Conservation (phyloP, 2,329 filamentous ascomycete genomes). For the Hymenoscyphus infarciens region DNA sequence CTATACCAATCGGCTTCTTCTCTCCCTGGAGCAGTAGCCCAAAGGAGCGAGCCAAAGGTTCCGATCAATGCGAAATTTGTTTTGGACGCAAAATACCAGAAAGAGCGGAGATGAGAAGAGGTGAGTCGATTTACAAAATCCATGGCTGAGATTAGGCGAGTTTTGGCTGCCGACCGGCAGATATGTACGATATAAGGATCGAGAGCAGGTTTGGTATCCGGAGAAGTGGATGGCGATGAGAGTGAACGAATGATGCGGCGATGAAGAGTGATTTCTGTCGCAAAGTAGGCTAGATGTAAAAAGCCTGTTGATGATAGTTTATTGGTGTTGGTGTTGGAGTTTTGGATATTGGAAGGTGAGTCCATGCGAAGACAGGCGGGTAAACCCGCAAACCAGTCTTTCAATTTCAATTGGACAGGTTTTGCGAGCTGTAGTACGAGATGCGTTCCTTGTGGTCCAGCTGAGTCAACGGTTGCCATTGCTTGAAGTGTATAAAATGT, state of each 20-base stretch:
- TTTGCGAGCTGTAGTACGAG: conserved; percentile 73
- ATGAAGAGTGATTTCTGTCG: conserved; percentile 89
- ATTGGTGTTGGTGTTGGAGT: conserved; percentile 36
- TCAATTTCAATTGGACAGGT: conserved; percentile 76
- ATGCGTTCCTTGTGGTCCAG: conserved; percentile 66
- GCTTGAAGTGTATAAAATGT: conserved; percentile 78
- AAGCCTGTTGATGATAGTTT: conserved; percentile 65
- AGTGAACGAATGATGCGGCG: conserved; percentile 85
- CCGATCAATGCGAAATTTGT: conserved; percentile 14
- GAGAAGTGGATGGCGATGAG: conserved; percentile 40
- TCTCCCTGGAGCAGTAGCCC: conserved; percentile 79
- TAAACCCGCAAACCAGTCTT: conserved; percentile 76
- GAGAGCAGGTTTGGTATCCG: conserved; percentile 41
- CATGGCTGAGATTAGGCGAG: conserved; percentile 90
- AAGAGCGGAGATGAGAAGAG: conserved; percentile 79
- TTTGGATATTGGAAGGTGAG: conserved; percentile 41
- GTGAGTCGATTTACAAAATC: conserved; percentile 94
- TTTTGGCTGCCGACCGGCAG: conserved; percentile 89
- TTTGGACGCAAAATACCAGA: conserved; percentile 39
- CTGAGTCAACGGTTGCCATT: conserved; percentile 63
- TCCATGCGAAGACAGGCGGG: conserved; percentile 63
- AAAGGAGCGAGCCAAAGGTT: conserved; percentile 67
- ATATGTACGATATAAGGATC: conserved; percentile 87
- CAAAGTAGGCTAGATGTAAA: conserved; percentile 88
- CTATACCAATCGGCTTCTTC: conserved; percentile 95